Base-by-base conservation (phyloP, 768 basidiomycete species). In the Sporobolomyces roseus region DNA sequence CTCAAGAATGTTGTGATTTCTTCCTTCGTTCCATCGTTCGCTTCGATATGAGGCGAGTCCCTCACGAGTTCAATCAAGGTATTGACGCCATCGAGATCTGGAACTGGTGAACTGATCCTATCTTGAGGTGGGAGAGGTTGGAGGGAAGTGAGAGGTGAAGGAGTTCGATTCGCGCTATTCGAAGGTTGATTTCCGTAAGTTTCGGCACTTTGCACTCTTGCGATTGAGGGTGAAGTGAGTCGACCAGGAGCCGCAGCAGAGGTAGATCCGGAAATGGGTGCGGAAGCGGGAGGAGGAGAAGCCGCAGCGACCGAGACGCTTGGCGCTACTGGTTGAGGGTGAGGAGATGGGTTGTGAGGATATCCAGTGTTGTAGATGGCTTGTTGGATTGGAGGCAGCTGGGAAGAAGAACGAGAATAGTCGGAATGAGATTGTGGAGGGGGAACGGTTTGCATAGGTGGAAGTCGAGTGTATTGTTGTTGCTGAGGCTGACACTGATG, bases 1-100 rank as follows among this genome's bases (percentile, higher is more conserved):
- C 48, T 51, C 36, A 72, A 23, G 60, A 72, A 72, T 29, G 30
- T 46, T 21, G 53, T 63, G 16, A 72, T 52, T 63, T 72, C 70
- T 10, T n/a, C 59, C 49, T 68, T 72, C 23, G 70, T 72, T 9
- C 54, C 59, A 33, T 67, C 70, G 23, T 35, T 43, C 6, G 25
- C 62, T 13, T 43, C n/a, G 32, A 71, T 71, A 27, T 61, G 38
- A 17, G 45, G 23, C 43, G 70, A 71, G 3, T 43, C 23, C 21
- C 25, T 36, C 14, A 72, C 65, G 35, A 72, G 59, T 10, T 59
- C 41, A 38, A 68, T 41, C n/a, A 72, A 32, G n/a, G 55, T 63
- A 27, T 61, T 66, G 16, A 64, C 62, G 13, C 60, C 62, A n/a
- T 49, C 35, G 6, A 36, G 35, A 6, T 32, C 43, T 0, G 58